Percentiles rank a stretch among this genome's conserved stretches.
Evolutionary conservation across 192 early-diverging fungal species (phyloP).

Genomic region (Coemansia asiatica): DNA sequence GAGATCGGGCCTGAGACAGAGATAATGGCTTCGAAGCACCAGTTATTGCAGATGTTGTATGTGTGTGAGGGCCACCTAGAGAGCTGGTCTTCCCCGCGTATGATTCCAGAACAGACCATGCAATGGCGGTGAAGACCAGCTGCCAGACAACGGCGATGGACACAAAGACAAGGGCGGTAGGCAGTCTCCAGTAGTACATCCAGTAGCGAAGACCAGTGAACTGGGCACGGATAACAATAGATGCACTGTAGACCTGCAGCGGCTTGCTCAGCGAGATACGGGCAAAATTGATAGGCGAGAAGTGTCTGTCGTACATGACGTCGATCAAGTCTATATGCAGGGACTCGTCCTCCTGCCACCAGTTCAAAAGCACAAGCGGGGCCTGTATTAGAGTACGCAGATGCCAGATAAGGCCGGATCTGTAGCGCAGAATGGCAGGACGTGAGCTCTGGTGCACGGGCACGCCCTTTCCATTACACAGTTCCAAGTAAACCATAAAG

Average conservation of each 20-base stretch:
- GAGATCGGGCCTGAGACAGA: not conserved
- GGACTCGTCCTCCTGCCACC: slow-evolving; percentile 44
- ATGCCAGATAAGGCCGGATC: slow-evolving; percentile 17
- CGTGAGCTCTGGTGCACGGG: slow-evolving; percentile 41
- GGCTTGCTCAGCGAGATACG: slow-evolving; percentile 54
- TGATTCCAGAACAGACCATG: slow-evolving; percentile 50
- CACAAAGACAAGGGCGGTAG: slow-evolving; percentile 62
- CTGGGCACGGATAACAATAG: slow-evolving; percentile 56
- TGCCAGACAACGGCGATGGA: slow-evolving; percentile 59
- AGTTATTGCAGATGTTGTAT: not conserved
- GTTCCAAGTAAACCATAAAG: slow-evolving; percentile 67
- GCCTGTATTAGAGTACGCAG: slow-evolving; percentile 20
- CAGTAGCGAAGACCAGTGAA: slow-evolving; percentile 72
- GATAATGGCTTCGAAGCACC: not conserved
- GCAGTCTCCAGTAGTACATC: slow-evolving; percentile 72
- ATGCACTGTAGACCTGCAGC: slow-evolving; percentile 59
- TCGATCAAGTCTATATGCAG: slow-evolving; percentile 58
- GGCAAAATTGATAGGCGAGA: slow-evolving; percentile 55
- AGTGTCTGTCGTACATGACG: slow-evolving; percentile 52
- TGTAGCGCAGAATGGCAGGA: slow-evolving; percentile 53
- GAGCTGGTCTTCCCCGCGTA: slow-evolving; percentile 10
- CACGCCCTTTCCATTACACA: slow-evolving; percentile 43
- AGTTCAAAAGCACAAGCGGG: slow-evolving; percentile 57
- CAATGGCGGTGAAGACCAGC: slow-evolving; percentile 31
- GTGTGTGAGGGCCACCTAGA: not conserved